Evolutionary conservation across 2,329 filamentous ascomycete genomes (phyloP), one percentile per base, ranked within the genome.

Genomic region (Trichoderma sp.): DNA sequence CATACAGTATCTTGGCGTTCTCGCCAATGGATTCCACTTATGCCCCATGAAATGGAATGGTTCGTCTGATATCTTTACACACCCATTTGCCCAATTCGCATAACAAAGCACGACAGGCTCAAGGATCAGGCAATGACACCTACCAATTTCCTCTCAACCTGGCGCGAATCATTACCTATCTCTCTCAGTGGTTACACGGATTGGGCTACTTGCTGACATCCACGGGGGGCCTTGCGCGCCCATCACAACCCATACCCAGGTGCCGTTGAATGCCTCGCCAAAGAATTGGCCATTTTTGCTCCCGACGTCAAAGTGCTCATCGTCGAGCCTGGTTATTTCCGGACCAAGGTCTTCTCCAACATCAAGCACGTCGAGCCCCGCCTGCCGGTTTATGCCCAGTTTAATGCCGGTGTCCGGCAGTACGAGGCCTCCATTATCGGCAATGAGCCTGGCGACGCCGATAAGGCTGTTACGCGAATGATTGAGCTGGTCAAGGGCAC

Each of bases 401-500:
- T 80, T 67, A 80, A 80, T 21, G 72, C 74, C 0, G 72, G 59
- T 0, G 73, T 76, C 2, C 56, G 71, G 13, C 68, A 73, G 4
- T 68, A 63, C 3, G 73, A 76, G 32, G 69, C 72, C 11, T 63
- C 59, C 10, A 10, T 75, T 11, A 69, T 70, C 1, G 64, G 63
- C 0, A 77, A 84, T 64, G 81, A 86, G 61, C 80, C 81, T 1
- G 85, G 85, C 3, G 85, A 88, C 69, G 82, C 85, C 3, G 71
- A 71, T 0, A 85, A 87, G 73, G 85, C 80, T 3, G 84, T 82
- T 1, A 77, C 81, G 26, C 80, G 81, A 0, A 86, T 87, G 77
- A 86, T 87, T 71, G 83, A 88, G 64, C 73, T 89, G 18, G 85
- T 84, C 1, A 79, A 84, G 14, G 81, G 86, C 16, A 84, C 83